Base-by-base conservation (phyloP, 306 rosid genomes). In the Acmispon strigosus region DNA sequence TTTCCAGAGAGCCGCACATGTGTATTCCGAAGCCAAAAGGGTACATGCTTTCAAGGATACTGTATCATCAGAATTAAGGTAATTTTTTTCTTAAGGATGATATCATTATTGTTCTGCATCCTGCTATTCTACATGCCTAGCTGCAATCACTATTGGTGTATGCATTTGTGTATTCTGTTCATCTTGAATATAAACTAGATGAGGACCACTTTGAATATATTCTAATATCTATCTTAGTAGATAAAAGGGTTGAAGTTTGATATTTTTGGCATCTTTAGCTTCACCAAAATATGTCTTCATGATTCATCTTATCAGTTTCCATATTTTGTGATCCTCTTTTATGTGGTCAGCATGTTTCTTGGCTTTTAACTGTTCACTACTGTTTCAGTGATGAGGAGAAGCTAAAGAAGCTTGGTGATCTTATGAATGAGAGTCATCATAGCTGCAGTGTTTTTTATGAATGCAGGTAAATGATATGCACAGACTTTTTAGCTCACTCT, bases 371-470 rank as follows among this genome's bases (percentile, higher is more conserved):
- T 14, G 14, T 3, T 19, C 60, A 10, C 32, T 69, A 15, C 5
- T 50, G 47, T 66, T 74, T 79, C 88, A 88, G 96, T 72, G 92
- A 88, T 56, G 91, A 84, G 66, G 90, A 81, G 39, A 82, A 70
- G 82, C 84, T 90, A 37, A 86, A 83, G 84, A 81, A 81, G 53
- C 88, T 90, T 20, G 92, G 92, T 27, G 88, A 77, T 75, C 94
- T 88, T 56, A 90, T 90, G 96, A 88, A 90, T 54, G 90, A 76
- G n/a, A 88, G 91, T 76, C 96, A 88, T 76, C 18, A 75, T 62
- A 90, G 96, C 86, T 90, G 96, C 51, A 90, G 90, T 43, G 87
- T 86, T 61, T 78, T 84, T 53, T 90, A 90, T 19, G 96, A 90
- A 75, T 90, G 94, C 94, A 86, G 96, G 94, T 88, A 83, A 27